Evolutionary conservation across 805 yeast species (phyloP).

Genomic region (Jamesozyma rosinii): DNA sequence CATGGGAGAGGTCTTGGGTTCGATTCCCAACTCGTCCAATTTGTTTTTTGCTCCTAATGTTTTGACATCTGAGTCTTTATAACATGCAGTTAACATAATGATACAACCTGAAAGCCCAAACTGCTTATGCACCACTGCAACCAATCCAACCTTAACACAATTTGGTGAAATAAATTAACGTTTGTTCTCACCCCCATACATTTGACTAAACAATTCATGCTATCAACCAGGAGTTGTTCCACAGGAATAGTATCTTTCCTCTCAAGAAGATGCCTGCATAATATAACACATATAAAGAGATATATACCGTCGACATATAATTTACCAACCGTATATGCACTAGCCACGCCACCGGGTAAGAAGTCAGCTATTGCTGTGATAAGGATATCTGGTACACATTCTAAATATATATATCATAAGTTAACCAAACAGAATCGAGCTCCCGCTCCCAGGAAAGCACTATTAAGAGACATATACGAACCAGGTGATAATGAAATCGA

Average conservation of each 20-base stretch:
- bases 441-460: slow-evolving; percentile 48
- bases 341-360: slow-evolving; percentile 67
- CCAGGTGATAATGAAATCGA: not conserved
- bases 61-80: too few relatives aligned
- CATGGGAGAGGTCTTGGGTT: slow-evolving; percentile 43
- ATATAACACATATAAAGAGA: not conserved
- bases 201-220: not conserved
- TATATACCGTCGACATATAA: slow-evolving; percentile 2
- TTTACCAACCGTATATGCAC: slow-evolving; percentile 75
- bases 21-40: slow-evolving; percentile 69
- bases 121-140: too few relatives aligned
- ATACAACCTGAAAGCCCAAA: too few relatives aligned
- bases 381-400: slow-evolving; percentile 68
- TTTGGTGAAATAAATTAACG: too few relatives aligned
- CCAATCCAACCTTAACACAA: too few relatives aligned
- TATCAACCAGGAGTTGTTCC: not conserved
- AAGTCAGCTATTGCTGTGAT: slow-evolving; percentile 82
- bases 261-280: not conserved
- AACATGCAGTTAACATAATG: too few relatives aligned
- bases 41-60: too few relatives aligned
- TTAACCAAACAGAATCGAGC: slow-evolving; percentile 33
- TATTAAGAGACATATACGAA: slow-evolving; percentile 47
- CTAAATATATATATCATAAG: slow-evolving; percentile 35
- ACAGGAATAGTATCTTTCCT: not conserved
- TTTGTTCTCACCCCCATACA: too few relatives aligned